Conservation (phyloP, 208 protist genomes). For the Acanthamoeba lenticulata region DNA sequence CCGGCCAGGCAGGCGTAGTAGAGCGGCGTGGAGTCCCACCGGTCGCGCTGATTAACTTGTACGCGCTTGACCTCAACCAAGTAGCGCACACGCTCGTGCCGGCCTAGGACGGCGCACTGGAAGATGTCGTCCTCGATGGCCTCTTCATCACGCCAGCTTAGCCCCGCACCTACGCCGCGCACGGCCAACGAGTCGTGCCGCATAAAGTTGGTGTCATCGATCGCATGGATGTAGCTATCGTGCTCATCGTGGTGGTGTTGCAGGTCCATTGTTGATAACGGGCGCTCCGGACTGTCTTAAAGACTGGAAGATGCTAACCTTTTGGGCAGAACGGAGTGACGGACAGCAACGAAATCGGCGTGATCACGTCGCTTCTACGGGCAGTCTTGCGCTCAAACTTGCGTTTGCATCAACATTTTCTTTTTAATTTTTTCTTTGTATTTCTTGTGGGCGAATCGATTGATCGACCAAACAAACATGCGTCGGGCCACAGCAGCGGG, state of each 20-base stretch:
- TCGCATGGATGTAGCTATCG: conserved; percentile 8
- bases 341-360: no score
- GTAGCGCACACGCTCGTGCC: neutral
- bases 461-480: neutral
- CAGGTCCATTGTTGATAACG: neutral
- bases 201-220: conserved; percentile 38
- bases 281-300: neutral
- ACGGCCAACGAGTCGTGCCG: neutral
- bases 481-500: neutral
- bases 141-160: conserved; percentile 17
- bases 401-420: neutral
- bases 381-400: neutral
- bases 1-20: conserved; percentile 28
- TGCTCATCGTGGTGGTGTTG: neutral
- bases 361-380: neutral
- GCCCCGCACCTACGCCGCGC: neutral
- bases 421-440: neutral
- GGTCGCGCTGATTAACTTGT: conserved; percentile 17
- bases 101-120: conserved; percentile 1
- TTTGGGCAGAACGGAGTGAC: neutral
- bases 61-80: conserved; percentile 19
- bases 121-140: conserved; percentile 23
- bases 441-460: neutral
- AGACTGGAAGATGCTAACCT: no score
- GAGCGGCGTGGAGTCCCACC: conserved; percentile 24